Evolutionary conservation across 345 rosid genomes (phyloP).

Genomic region (Moringa oleifera): DNA sequence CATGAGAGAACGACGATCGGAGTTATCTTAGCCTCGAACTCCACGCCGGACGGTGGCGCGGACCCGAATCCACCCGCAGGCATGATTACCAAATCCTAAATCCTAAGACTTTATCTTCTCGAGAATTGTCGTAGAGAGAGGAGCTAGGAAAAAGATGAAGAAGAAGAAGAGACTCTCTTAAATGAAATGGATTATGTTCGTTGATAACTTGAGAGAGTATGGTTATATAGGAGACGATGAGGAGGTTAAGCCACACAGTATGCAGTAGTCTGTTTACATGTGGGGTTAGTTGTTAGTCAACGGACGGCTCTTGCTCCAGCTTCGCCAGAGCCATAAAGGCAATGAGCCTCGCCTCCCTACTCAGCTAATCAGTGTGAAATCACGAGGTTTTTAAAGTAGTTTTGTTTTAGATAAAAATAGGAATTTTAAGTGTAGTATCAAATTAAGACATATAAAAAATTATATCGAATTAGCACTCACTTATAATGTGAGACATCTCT

Average conservation of each 20-base stretch:
- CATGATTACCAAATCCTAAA: conserved; percentile 28
- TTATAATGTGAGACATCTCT: too few species aligned
- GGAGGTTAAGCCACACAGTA: conserved; percentile 1
- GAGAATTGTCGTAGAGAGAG: not conserved
- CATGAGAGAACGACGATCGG: conserved; percentile 83
- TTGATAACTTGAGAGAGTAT: too few species aligned
- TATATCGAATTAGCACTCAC: too few species aligned
- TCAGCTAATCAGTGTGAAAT: too few species aligned
- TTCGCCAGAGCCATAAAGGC: too few species aligned
- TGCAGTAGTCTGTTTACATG: conserved; percentile 24
- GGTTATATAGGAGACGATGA: conserved; percentile 4
- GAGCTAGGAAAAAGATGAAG: not conserved
- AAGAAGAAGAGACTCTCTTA: not conserved
- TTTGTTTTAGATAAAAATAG: too few species aligned
- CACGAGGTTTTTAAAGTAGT: too few species aligned
- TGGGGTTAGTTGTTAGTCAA: conserved; percentile 12
- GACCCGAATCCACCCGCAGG: conserved; percentile 67
- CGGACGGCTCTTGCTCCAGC: not conserved
- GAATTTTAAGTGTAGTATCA: too few species aligned
- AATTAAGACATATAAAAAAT: too few species aligned
- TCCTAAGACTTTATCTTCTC: too few species aligned
- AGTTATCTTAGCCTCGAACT: conserved; percentile 93
- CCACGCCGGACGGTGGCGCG: conserved; percentile 43
- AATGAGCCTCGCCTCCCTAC: too few species aligned
- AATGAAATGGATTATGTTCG: not conserved